Percentiles rank a stretch among this genome's conserved stretches.
These are phyloP conservation scores for Grigorovia transvaalensis DNA, from an alignment of 805 yeast genomes.

Conservation along the genomic window DNA sequence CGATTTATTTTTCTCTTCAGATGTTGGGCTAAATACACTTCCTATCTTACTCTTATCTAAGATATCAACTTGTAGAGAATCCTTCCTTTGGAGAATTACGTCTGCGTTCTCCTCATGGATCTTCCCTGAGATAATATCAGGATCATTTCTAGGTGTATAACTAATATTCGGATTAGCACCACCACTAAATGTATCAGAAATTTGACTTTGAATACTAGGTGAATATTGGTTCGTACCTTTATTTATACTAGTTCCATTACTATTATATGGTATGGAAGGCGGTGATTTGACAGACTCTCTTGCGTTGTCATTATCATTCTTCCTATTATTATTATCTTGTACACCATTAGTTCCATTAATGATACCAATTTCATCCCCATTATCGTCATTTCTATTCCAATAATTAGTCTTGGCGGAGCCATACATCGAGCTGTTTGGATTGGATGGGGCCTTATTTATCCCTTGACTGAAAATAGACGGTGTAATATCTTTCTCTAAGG, in stretches of 20 bases:
- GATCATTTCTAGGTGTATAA: slow-evolving; percentile 2
- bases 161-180: neutral
- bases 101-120: neutral
- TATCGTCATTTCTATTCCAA: neutral
- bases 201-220: slow-evolving; percentile 3
- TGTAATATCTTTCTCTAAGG: neutral
- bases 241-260: neutral
- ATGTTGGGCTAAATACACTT: neutral
- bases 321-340: neutral
- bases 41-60: neutral
- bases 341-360: neutral
- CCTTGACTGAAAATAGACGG: neutral
- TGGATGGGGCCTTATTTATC: neutral
- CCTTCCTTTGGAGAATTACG: neutral
- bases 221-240: slow-evolving; percentile 1
- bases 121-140: neutral
- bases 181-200: slow-evolving; percentile 1
- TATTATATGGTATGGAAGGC: neutral
- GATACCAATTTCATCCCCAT: neutral
- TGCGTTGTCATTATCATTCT: neutral
- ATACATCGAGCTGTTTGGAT: neutral
- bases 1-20: neutral
- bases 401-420: neutral
- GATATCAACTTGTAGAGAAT: neutral
- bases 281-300: neutral